Evolutionary conservation across 2,329 filamentous ascomycete species (phyloP), one percentile per base, ranked within the genome.

Genomic region (Neonectria magnoliae): DNA sequence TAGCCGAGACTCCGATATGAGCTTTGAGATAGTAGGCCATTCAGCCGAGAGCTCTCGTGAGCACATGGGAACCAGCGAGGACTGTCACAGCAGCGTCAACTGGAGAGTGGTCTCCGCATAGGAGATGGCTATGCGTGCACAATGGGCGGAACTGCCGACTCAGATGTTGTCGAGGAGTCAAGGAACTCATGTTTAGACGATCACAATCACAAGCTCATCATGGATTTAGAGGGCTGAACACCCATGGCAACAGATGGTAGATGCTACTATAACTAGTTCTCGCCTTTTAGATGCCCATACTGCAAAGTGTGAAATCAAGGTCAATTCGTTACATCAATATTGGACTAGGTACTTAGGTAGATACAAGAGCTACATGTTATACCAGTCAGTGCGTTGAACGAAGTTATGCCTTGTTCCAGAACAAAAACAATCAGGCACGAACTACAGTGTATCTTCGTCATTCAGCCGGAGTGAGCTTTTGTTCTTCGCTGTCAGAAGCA

Each of bases 1-100:
- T 25, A 64, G 57, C 52, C 57, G 58, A 50, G 62, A 48, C 33
- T 66, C 66, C 31, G 65, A 71, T 22, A 33, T 57, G 33, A 68
- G 64, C 45, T 59, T 60, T 10, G 61, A 65, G 36, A 41, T 45
- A 20, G 41, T 18, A 16, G 33, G 22, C 16, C 42, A 52, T 22
- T 68, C 48, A 33, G 25, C 18, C 38, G 58, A 50, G 31, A 64
- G 42, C 16, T 48, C 33, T 42, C 53, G 33, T 27, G 51, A 42
- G 52, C 44, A 53, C 45, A 45, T 47, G 33, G 66, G 60, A 48
- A 53, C 33, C 8, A 64, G 57, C 42, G 64, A 66, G n/a, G 64
- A 64, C 33, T 64, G 45, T 27, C 54, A 41, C 29, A 57, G 29
- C 53, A 36, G 53, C 33, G 14, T 27, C 22, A 60, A 55, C 31